Evolutionary conservation across 2,329 filamentous ascomycete species (phyloP), one percentile per base, ranked within the genome.

Genomic region (Pyricularia grisea): DNA sequence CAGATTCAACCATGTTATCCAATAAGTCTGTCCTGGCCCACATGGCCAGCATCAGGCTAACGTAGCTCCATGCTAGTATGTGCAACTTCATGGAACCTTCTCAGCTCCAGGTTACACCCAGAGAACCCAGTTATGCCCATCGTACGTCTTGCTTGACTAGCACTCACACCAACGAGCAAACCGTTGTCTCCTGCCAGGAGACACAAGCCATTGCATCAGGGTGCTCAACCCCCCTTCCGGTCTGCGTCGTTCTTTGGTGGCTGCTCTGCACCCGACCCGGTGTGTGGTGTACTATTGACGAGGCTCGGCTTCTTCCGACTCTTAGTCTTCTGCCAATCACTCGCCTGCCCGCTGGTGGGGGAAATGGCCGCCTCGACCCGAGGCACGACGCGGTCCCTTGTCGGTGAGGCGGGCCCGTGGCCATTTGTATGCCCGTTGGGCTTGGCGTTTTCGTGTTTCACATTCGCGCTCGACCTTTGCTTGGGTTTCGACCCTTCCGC

Each of bases 311-410:
- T 86, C 75, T 85, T 87, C 71, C 81, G 82, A 9, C 80, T 74
- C 72, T 87, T 88, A 20, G 85, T 82, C 74, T 88, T 88, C 71
- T 89, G 87, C 88, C 88, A 90, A 2, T 78, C 81, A 36, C 79
- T 75, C 9, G 67, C 68, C 27, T 50, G 36, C 3, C 20, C 23
- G 55, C 55, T 63, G 55, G 42, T 28, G 11, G 42, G 31, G 20
- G 66, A 20, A 66, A 66, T 42, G 65, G 28, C 55, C 17, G 30
- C 28, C 28, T 68, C 66, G 20, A 61, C 25, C 66, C 66, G 27
- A 25, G 66, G n/a, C 11, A 58, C 50, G 25, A 68, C 23, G 66
- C 25, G 66, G 4, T 27, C 55, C 20, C 73, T 75, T 72, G 84
- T 87, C 76, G 85, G 88, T 27, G 80, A 81, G 20, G 78, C 80